These are phyloP conservation scores for Beta corolliflora DNA, from an alignment of 179 eudicot species.

Conservation along the genomic window DNA sequence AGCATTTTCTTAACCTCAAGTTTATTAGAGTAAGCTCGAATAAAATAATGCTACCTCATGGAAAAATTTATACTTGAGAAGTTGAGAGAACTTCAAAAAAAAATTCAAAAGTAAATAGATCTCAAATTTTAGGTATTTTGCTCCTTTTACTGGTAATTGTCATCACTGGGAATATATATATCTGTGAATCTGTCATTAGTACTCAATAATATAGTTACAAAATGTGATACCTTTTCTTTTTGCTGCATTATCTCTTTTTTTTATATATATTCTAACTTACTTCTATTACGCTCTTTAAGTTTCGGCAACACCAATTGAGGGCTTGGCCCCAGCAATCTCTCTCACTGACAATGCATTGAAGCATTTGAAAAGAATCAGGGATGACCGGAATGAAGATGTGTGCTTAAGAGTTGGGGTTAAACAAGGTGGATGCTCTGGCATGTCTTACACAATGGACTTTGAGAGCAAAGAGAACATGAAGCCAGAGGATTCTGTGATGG, in stretches of 20 bases:
- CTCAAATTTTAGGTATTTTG: background rate
- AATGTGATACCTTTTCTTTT: background rate
- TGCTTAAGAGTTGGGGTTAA: slow-evolving; percentile 93
- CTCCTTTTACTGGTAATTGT: too few species aligned
- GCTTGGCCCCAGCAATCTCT: slow-evolving; percentile 76
- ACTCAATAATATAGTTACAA: background rate
- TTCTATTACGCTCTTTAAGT: slow-evolving; percentile 21
- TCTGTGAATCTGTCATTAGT: background rate
- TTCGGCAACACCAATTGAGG: slow-evolving; percentile 52
- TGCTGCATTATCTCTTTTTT: background rate
- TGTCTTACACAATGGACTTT: slow-evolving; percentile 98
- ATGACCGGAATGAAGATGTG: slow-evolving; percentile 72
- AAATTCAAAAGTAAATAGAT: background rate
- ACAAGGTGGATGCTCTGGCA: slow-evolving; percentile 99
- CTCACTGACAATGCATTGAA: slow-evolving; percentile 79
- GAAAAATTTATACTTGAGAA: background rate
- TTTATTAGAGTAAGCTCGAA: background rate
- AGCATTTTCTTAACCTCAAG: background rate
- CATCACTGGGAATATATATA: background rate
- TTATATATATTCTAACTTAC: background rate
- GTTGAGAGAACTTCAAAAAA: too few species aligned
- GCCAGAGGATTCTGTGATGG: slow-evolving; percentile 85
- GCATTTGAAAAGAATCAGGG: slow-evolving; percentile 83
- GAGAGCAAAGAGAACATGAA: slow-evolving; percentile 70
- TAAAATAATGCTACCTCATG: background rate